A percentile compares a stretch with the other conserved stretches of the same genome.
phyloP scores from a whole-genome alignment of 2,329 filamentous ascomycete species.

The Paecilomyces dactylethromorphus region DNA sequence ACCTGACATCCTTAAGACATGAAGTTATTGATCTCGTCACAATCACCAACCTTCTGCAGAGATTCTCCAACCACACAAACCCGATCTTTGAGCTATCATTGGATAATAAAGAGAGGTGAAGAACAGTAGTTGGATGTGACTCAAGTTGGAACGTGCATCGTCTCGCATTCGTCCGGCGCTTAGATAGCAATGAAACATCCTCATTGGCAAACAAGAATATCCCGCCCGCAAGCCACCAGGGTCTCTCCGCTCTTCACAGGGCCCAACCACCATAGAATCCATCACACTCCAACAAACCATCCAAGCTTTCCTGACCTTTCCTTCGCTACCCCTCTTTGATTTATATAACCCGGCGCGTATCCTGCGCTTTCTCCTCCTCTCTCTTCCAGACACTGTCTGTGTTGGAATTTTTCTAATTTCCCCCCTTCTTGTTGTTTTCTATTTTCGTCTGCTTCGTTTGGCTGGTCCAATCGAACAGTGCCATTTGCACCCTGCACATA shows the following conservation, averaged over 20 bases:
- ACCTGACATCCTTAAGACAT: background rate
- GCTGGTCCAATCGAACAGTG: conserved; percentile 36
- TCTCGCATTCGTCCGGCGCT: background rate
- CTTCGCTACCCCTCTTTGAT: background rate
- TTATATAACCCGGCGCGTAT: conserved; percentile 1
- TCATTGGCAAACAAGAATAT: background rate
- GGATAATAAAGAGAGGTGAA: background rate
- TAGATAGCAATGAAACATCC: background rate
- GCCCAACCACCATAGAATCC: background rate
- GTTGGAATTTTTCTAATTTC: conserved; percentile 22
- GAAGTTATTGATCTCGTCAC: background rate
- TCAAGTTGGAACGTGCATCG: background rate
- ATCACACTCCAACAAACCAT: background rate
- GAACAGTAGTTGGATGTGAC: background rate
- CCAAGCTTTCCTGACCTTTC: background rate
- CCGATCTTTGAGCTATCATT: background rate
- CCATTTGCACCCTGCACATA: conserved; percentile 11
- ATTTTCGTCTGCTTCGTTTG: conserved; percentile 33
- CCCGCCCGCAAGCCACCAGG: background rate
- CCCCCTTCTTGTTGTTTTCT: conserved; percentile 23
- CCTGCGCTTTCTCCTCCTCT: conserved; percentile 5
- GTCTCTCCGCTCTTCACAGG: background rate
- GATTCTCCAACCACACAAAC: background rate
- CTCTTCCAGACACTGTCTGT: conserved; percentile 11
- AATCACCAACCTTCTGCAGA: background rate